These are phyloP conservation scores for Cantharellus anzutake DNA, from an alignment of 768 basidiomycete genomes.

Conservation along the genomic window DNA sequence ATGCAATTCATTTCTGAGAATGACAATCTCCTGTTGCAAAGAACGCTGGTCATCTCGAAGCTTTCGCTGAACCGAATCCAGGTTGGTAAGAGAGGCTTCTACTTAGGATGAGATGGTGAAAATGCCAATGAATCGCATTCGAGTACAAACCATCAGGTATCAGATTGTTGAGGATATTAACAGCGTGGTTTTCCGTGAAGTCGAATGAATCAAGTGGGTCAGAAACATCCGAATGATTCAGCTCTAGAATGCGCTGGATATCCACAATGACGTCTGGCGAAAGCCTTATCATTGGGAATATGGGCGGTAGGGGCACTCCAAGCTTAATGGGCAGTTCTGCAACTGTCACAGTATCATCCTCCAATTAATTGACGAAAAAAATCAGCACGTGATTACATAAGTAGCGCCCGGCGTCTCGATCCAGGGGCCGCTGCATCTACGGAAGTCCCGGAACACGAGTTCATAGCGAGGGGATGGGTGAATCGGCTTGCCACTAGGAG, in stretches of 20 bases:
- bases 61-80: constrained; percentile 49
- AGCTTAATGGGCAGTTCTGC: too few relatives aligned
- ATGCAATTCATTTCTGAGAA: constrained; percentile 45
- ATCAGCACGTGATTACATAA: too few relatives aligned
- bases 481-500: background rate
- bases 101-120: background rate
- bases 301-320: too few relatives aligned
- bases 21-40: constrained; percentile 52
- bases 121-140: background rate
- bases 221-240: constrained; percentile 23
- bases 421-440: too few relatives aligned
- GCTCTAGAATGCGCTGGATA: constrained; percentile 50
- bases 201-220: constrained; percentile 20
- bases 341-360: too few relatives aligned
- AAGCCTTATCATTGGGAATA: constrained; percentile 12
- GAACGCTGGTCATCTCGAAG: constrained; percentile 50
- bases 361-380: too few relatives aligned
- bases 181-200: background rate
- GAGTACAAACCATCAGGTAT: constrained; percentile 54
- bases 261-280: constrained; percentile 48
- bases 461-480: too few relatives aligned
- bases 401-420: too few relatives aligned
- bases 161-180: constrained; percentile 34
- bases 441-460: too few relatives aligned
- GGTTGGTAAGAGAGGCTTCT: constrained; percentile 62